phyloP scores from a whole-genome alignment of 2,329 filamentous ascomycete species.

The Phialophora expanda region DNA sequence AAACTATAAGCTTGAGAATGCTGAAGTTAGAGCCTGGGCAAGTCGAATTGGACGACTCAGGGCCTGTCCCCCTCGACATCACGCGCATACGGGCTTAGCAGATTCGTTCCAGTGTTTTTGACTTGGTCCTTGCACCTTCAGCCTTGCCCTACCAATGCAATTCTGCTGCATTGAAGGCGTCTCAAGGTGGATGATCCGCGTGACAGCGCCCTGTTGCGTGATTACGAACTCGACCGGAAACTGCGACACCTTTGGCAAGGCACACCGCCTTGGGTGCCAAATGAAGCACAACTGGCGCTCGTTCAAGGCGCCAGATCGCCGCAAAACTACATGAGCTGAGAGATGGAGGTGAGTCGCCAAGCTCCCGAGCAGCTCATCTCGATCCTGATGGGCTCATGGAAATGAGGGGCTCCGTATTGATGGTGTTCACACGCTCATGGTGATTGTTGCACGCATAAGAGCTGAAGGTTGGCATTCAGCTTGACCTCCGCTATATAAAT shows the following conservation, averaged over 20 bases:
- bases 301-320: background rate
- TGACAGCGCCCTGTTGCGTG: background rate
- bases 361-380: background rate
- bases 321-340: background rate
- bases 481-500: background rate
- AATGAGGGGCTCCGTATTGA: background rate
- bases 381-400: background rate
- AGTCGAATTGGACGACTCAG: background rate
- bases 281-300: background rate
- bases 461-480: background rate
- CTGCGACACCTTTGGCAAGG: background rate
- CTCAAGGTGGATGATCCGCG: background rate
- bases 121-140: background rate
- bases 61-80: background rate
- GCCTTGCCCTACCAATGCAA: background rate
- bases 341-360: background rate
- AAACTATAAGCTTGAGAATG: background rate
- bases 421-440: background rate
- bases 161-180: background rate
- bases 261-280: background rate
- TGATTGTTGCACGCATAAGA: background rate
- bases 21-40: background rate
- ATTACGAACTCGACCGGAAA: background rate
- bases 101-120: background rate
- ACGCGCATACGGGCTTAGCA: background rate